Percentiles rank a stretch among this genome's conserved stretches.
Evolutionary conservation across 805 yeast species (phyloP).

Genomic region (Metschnikowia chrysomelidarum): DNA sequence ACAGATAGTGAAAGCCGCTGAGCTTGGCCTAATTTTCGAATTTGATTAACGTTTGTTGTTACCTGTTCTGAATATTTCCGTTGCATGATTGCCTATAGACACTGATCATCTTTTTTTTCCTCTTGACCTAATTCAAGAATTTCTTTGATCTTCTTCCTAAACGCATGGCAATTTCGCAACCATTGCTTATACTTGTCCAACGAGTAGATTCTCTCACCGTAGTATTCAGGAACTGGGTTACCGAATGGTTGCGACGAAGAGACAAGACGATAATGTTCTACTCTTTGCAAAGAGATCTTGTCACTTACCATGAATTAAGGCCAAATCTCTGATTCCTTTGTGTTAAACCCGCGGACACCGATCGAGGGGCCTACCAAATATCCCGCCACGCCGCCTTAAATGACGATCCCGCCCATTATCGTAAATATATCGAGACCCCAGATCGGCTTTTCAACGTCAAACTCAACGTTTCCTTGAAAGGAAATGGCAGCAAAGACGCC

Average conservation of each 20-base stretch:
- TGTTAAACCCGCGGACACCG: conserved; percentile 67
- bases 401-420: conserved; percentile 70
- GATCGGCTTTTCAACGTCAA: conserved; percentile 81
- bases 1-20: too few relatives aligned
- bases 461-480: conserved; percentile 72
- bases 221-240: conserved; percentile 95
- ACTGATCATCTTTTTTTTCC: too few relatives aligned
- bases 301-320: conserved; percentile 57
- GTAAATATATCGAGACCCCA: conserved; percentile 88
- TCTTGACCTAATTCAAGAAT: conserved; percentile 61
- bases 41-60: too few relatives aligned
- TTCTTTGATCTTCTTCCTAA: conserved; percentile 74
- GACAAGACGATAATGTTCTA: conserved; percentile 79
- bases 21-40: too few relatives aligned
- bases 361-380: conserved; percentile 77
- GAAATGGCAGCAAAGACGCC: conserved; percentile 71
- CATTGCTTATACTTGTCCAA: conserved; percentile 86
- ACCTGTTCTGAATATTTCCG: neutral
- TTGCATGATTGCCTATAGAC: neutral
- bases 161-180: conserved; percentile 92
- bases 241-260: conserved; percentile 88
- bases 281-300: conserved; percentile 67
- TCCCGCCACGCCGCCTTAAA: conserved; percentile 72
- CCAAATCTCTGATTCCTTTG: conserved; percentile 47
- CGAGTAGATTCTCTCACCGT: conserved; percentile 92